phyloP scores from a whole-genome alignment of 2,329 filamentous ascomycete species.

The Curvularia sp. region DNA sequence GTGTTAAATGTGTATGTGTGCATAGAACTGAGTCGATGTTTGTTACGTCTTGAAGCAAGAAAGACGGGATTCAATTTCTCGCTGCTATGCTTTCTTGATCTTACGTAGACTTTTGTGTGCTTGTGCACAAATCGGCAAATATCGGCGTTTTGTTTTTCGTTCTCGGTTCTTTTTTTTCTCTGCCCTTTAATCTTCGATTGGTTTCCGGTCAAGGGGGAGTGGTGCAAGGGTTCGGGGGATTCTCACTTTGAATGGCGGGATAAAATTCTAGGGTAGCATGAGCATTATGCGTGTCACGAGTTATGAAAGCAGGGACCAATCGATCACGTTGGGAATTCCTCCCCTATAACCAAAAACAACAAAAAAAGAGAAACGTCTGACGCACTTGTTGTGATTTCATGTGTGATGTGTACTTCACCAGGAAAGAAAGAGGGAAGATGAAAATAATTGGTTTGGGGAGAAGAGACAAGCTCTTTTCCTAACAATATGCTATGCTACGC shows the following conservation, averaged over 20 bases:
- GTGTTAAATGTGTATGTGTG: constrained; percentile 41
- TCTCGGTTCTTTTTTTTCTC: neutral
- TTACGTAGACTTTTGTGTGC: constrained; percentile 26
- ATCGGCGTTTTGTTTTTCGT: constrained; percentile 21
- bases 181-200: neutral
- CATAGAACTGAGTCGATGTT: neutral
- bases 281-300: constrained; percentile 30
- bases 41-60: constrained; percentile 2
- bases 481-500: neutral
- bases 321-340: constrained; percentile 42
- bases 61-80: neutral
- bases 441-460: neutral
- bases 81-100: constrained; percentile 3
- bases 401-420: neutral
- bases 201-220: neutral
- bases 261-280: constrained; percentile 45
- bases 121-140: constrained; percentile 11
- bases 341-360: constrained; percentile 34
- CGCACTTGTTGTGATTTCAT: neutral
- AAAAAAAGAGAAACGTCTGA: neutral
- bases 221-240: constrained; percentile 8
- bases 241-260: constrained; percentile 8
- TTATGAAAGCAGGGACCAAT: constrained; percentile 47
- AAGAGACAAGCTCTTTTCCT: neutral
- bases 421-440: neutral